Evolutionary conservation across 2,329 filamentous ascomycete species (phyloP).

Genomic region (Proliferodiscus dingleyae): DNA sequence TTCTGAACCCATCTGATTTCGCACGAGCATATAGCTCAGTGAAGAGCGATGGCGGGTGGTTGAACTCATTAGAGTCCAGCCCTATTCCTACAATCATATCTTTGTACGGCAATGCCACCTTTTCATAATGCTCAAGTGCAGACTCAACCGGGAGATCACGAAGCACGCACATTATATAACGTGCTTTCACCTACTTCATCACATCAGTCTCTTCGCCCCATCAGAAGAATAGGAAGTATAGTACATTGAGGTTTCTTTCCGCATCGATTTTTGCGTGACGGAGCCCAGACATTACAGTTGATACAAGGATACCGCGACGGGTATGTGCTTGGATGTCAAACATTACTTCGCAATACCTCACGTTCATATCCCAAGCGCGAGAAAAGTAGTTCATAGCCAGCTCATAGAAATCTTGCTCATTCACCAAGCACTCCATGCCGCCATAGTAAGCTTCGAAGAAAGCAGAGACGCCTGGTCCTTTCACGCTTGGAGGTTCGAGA

Average conservation of each 20-base stretch:
- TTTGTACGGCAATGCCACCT: slow-evolving; percentile 26
- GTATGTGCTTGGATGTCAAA: slow-evolving; percentile 73
- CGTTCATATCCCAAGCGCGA: slow-evolving; percentile 54
- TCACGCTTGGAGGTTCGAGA: slow-evolving; percentile 45
- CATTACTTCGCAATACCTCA: slow-evolving; percentile 68
- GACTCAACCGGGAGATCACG: slow-evolving; percentile 59
- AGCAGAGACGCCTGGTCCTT: slow-evolving; percentile 3
- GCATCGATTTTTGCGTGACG: slow-evolving; percentile 53
- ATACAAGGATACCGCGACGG: slow-evolving; percentile 54
- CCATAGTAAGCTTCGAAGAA: slow-evolving; percentile 73
- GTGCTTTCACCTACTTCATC: slow-evolving; percentile 33
- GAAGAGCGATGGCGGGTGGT: slow-evolving; percentile 52
- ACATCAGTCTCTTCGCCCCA: background rate
- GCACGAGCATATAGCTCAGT: slow-evolving; percentile 52
- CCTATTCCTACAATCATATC: slow-evolving; percentile 49
- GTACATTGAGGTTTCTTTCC: slow-evolving; percentile 26
- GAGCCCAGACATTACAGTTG: slow-evolving; percentile 58
- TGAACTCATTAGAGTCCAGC: slow-evolving; percentile 56
- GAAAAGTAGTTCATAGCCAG: slow-evolving; percentile 66
- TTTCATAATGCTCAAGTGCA: slow-evolving; percentile 41
- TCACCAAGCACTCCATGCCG: slow-evolving; percentile 62
- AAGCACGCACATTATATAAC: slow-evolving; percentile 65
- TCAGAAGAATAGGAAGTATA: background rate
- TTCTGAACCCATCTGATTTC: slow-evolving; percentile 43
- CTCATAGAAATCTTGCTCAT: slow-evolving; percentile 60